Conservation (phyloP, 371 early-diverging fungal species). For the Actinomucor elegans region DNA sequence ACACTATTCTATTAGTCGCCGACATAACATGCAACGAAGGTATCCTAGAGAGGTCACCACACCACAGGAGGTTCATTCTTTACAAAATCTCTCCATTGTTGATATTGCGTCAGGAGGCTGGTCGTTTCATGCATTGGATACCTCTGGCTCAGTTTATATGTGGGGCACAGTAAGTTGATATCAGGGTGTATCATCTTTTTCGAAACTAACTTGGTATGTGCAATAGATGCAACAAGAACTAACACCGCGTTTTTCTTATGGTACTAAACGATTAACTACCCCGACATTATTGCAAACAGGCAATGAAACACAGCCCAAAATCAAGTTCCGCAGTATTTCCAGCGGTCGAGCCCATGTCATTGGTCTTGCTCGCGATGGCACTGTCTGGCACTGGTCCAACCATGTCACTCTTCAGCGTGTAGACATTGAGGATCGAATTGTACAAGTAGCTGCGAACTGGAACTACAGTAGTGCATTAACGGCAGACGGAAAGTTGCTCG, state of each 20-base stretch:
- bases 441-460: constrained; percentile 41
- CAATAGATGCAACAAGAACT: constrained; percentile 17
- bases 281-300: constrained; percentile 3
- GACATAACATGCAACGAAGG: no score
- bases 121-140: constrained; percentile 48
- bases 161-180: constrained; percentile 44
- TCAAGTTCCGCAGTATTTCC: constrained; percentile 10
- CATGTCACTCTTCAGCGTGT: constrained; percentile 23
- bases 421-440: neutral
- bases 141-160: constrained; percentile 40
- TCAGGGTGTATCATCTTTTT: neutral
- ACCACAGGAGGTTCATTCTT: constrained; percentile 25
- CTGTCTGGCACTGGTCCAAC: constrained; percentile 45
- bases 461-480: constrained; percentile 30
- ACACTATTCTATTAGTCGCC: no score
- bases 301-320: neutral
- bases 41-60: constrained; percentile 5
- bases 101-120: constrained; percentile 49
- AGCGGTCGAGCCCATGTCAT: constrained; percentile 46
- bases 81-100: constrained; percentile 37
- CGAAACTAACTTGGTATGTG: neutral
- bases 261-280: neutral
- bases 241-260: constrained; percentile 1
- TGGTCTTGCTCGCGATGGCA: constrained; percentile 29
- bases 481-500: constrained; percentile 19